A percentile compares a stretch with the other conserved stretches of the same genome.
Evolutionary conservation across 768 basidiomycete genomes (phyloP).

Genomic region (Xerocomus spinulosus): DNA sequence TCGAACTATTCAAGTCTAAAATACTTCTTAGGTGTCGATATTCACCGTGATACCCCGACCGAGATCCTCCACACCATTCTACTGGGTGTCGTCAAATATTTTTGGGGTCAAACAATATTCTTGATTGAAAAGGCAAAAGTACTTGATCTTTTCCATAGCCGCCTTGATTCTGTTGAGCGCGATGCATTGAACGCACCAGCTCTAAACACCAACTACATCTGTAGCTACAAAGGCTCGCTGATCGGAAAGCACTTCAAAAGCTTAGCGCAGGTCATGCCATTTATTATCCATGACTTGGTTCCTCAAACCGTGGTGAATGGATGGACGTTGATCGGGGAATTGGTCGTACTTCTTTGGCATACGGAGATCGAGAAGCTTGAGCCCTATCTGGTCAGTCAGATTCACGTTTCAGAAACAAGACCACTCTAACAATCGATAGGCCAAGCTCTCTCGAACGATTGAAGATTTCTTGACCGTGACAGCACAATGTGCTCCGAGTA

Average conservation of each 20-base stretch:
- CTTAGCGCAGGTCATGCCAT: conserved; percentile 30
- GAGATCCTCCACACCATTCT: conserved; percentile 34
- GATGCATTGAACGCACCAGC: conserved; percentile 24
- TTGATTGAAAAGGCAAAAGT: conserved; percentile 19
- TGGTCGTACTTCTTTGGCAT: conserved; percentile 39
- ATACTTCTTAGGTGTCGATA: too few relatives aligned
- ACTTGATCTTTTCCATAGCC: conserved; percentile 18
- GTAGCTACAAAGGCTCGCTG: conserved; percentile 26
- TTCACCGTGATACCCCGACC: conserved; percentile 26
- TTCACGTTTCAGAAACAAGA: too few relatives aligned
- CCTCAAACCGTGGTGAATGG: conserved; percentile 20
- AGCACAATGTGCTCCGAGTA: conserved; percentile 23
- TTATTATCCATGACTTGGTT: conserved; percentile 30
- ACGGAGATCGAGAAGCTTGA: conserved; percentile 34
- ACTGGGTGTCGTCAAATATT: conserved; percentile 33
- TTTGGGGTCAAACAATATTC: conserved; percentile 22
- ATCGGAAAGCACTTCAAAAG: conserved; percentile 34
- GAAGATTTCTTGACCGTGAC: conserved; percentile 20
- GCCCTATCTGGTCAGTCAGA: conserved; percentile 27
- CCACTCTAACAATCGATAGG: too few relatives aligned
- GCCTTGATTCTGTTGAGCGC: conserved; percentile 20
- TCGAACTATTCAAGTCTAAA: too few relatives aligned
- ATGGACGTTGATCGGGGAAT: conserved; percentile 34
- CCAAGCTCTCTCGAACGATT: conserved; percentile 9
- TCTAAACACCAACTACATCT: conserved; percentile 31